phyloP scores from a whole-genome alignment of 1,139 yeast species.

The Saccharomyces hybrid region DNA sequence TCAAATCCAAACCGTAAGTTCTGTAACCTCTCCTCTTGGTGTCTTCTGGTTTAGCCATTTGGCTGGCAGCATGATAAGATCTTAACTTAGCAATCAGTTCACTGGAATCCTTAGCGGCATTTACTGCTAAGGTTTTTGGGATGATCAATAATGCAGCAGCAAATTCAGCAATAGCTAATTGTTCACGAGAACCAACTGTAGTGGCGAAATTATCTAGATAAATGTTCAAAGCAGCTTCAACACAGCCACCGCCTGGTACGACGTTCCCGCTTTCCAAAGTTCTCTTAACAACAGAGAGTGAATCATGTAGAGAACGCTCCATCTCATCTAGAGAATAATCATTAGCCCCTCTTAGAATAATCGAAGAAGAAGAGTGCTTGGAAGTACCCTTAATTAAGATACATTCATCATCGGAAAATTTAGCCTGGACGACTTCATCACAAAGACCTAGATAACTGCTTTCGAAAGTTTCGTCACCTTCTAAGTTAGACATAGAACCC shows the following conservation, averaged over 20 bases:
- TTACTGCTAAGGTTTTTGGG: conserved; percentile 94
- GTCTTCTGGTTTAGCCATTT: conserved; percentile 75
- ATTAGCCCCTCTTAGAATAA: conserved; percentile 91
- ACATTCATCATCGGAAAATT: conserved; percentile 95
- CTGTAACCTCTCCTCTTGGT: conserved; percentile 75
- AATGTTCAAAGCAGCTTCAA: conserved; percentile 90
- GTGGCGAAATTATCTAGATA: conserved; percentile 96
- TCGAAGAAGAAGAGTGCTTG: conserved; percentile 86
- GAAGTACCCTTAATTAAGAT: conserved; percentile 89
- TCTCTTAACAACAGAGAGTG: conserved; percentile 89
- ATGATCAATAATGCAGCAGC: conserved; percentile 83
- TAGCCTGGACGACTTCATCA: conserved; percentile 84
- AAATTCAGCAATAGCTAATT: conserved; percentile 95
- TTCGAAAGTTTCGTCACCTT: conserved; percentile 97
- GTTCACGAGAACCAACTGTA: conserved; percentile 95
- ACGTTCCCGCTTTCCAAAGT: conserved; percentile 90
- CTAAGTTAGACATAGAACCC: conserved; percentile 81
- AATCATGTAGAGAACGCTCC: conserved; percentile 95
- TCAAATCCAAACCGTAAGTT: conserved; percentile 85
- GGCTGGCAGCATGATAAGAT: conserved; percentile 94
- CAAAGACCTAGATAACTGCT: conserved; percentile 79
- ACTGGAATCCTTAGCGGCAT: conserved; percentile 95
- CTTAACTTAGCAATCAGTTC: conserved; percentile 92
- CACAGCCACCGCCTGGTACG: conserved; percentile 99
- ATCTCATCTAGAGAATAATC: conserved; percentile 95